Evolutionary conservation across 2,329 filamentous ascomycete genomes (phyloP).

Genomic region (Colletotrichum liaoningense): DNA sequence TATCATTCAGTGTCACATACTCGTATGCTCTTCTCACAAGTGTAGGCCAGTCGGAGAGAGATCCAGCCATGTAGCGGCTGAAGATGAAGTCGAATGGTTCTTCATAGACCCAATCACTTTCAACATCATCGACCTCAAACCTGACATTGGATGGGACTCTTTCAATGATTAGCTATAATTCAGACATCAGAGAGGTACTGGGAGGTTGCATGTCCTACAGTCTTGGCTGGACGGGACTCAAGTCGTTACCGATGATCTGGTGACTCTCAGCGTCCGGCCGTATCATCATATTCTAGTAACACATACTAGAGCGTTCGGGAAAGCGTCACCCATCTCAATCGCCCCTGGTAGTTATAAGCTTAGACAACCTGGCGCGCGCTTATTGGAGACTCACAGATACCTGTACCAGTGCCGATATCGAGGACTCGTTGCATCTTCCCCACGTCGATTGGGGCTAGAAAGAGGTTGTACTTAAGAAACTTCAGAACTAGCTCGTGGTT

Average conservation of each 20-base stretch:
- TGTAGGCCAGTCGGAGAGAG: constrained; percentile 12
- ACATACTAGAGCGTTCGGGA: not conserved
- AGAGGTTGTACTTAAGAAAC: not conserved
- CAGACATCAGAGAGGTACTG: rapidly evolving
- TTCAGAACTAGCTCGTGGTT: constrained; percentile 15
- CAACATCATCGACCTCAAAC: constrained; percentile 75
- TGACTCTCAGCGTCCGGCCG: not conserved
- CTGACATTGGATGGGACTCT: constrained; percentile 71
- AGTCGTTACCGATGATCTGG: constrained; percentile 25
- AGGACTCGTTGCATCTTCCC: constrained; percentile 52
- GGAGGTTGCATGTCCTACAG: not conserved
- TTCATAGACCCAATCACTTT: constrained; percentile 56
- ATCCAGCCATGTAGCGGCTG: constrained; percentile 22
- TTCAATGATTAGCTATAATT: not conserved
- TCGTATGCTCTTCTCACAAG: constrained; percentile 6
- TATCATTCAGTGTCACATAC: not conserved
- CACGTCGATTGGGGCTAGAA: constrained; percentile 9
- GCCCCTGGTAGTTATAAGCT: too few species aligned
- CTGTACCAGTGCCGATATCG: constrained; percentile 72
- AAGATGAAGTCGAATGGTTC: constrained; percentile 49
- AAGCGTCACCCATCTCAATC: constrained; percentile 7
- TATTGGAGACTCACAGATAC: constrained; percentile 57
- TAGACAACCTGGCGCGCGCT: too few species aligned
- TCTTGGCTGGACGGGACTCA: constrained; percentile 13
- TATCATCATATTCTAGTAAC: not conserved